Evolutionary conservation across 306 rosid genomes (phyloP).

Genomic region (Argentina anserina): DNA sequence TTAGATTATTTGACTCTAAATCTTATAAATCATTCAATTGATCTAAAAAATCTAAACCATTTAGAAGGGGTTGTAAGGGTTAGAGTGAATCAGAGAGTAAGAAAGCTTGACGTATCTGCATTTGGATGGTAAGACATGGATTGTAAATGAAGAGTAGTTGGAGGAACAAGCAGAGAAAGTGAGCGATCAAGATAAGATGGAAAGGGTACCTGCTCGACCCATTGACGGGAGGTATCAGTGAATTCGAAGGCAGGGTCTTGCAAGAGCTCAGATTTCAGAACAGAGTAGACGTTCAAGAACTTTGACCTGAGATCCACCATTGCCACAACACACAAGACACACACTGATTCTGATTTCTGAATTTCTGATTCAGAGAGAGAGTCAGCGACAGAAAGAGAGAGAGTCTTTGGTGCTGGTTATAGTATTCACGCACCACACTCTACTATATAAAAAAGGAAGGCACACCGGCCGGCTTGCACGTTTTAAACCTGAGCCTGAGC

Average conservation of each 20-base stretch:
- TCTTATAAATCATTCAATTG: background rate
- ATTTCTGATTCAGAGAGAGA: background rate
- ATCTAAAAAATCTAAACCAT: background rate
- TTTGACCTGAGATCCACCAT: conserved; percentile 77
- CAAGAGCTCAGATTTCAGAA: conserved; percentile 67
- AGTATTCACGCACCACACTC: background rate
- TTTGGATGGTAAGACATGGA: background rate
- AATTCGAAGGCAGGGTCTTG: conserved; percentile 73
- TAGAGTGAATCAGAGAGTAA: background rate
- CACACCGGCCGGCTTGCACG: too few species aligned
- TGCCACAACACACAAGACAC: background rate
- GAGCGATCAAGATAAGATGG: background rate
- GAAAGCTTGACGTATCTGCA: background rate
- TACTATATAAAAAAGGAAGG: background rate
- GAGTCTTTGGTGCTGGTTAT: too few species aligned
- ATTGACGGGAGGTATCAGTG: conserved; percentile 58
- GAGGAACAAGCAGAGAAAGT: background rate
- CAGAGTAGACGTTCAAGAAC: conserved; percentile 61
- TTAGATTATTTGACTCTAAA: background rate
- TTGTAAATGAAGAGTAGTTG: background rate
- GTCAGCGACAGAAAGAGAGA: too few species aligned
- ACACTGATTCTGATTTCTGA: background rate
- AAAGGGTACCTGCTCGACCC: conserved; percentile 55
- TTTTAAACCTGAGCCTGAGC: background rate
- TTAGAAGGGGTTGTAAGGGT: background rate